A percentile compares a stretch with the other conserved stretches of the same genome.
Evolutionary conservation across 2,329 filamentous ascomycete species (phyloP).

Genomic region (Helminthosporium solani): DNA sequence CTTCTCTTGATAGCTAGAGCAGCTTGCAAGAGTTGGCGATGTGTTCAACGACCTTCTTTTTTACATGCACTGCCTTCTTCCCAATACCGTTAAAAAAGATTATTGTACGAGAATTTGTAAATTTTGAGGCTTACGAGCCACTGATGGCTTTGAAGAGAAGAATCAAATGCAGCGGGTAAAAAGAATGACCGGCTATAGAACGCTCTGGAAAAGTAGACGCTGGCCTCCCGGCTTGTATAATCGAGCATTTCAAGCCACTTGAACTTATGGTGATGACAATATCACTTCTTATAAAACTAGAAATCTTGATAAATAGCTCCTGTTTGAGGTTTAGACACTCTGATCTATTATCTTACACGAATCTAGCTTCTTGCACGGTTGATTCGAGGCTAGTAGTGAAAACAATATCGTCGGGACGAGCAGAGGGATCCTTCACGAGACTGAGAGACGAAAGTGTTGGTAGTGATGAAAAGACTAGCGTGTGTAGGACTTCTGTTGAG

Average conservation of each 20-base stretch:
- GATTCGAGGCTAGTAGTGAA: slow-evolving; percentile 22
- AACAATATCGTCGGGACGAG: slow-evolving; percentile 7
- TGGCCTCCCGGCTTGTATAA: slow-evolving; percentile 24
- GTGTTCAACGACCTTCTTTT: slow-evolving; percentile 47
- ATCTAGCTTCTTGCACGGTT: slow-evolving; percentile 27
- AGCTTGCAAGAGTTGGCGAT: slow-evolving; percentile 49
- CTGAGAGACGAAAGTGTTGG: slow-evolving; percentile 13
- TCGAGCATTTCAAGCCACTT: slow-evolving; percentile 41
- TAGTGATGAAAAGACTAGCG: slow-evolving; percentile 13
- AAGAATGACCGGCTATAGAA: slow-evolving; percentile 50
- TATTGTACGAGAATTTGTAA: slow-evolving; percentile 30
- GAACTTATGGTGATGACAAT: slow-evolving; percentile 46
- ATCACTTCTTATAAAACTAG: slow-evolving; percentile 26
- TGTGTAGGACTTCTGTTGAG: slow-evolving; percentile 25
- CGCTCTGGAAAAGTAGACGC: slow-evolving; percentile 29
- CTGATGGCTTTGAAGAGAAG: slow-evolving; percentile 51
- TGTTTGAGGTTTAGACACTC: slow-evolving; percentile 46
- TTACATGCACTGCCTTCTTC: slow-evolving; percentile 45
- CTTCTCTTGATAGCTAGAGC: slow-evolving; percentile 19
- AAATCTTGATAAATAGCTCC: slow-evolving; percentile 40
- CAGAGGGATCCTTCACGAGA: slow-evolving; percentile 9
- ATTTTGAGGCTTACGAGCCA: slow-evolving; percentile 29
- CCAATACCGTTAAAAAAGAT: slow-evolving; percentile 45
- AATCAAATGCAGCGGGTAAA: slow-evolving; percentile 53
- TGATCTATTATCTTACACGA: slow-evolving; percentile 46